Conservation (phyloP, 2,329 filamentous ascomycete genomes). For the Sporothrix sp. region DNA sequence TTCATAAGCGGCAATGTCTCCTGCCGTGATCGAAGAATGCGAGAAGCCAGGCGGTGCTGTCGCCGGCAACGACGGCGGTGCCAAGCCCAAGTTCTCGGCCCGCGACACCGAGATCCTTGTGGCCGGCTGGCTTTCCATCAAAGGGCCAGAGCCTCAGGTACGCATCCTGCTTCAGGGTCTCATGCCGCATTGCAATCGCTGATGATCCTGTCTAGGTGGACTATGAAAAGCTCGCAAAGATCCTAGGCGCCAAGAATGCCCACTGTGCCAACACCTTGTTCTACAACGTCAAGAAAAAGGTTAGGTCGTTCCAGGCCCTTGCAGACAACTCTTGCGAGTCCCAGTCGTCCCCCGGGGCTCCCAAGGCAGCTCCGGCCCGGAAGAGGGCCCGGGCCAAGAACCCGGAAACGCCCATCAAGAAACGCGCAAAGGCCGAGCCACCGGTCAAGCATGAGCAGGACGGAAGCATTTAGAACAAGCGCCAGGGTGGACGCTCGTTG, state of each 20-base stretch:
- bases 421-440: conserved; percentile 9
- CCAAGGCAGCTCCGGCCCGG: conserved; percentile 2
- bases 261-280: conserved; percentile 11
- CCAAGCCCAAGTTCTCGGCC: conserved; percentile 1
- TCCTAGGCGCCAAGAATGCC: conserved; percentile 14
- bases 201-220: too few relatives aligned
- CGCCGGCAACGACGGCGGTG: not conserved
- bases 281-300: conserved; percentile 14
- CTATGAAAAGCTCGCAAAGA: conserved; percentile 9
- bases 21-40: not conserved
- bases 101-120: conserved; percentile 16
- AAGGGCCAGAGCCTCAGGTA: conserved; percentile 14
- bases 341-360: not conserved
- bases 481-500: too few relatives aligned
- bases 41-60: not conserved
- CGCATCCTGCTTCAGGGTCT: not conserved
- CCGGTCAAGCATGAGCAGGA: not conserved
- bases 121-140: conserved; percentile 15
- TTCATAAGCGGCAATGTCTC: not conserved
- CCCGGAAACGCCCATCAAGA: conserved; percentile 1
- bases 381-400: conserved; percentile 2
- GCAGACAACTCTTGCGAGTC: not conserved
- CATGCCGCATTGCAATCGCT: too few relatives aligned
- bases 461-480: conserved; percentile 1
- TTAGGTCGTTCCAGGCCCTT: conserved; percentile 6